Evolutionary conservation across 495 filamentous ascomycete genomes (phyloP), one percentile per base, ranked within the genome.

Genomic region (Aspergillus steynii): DNA sequence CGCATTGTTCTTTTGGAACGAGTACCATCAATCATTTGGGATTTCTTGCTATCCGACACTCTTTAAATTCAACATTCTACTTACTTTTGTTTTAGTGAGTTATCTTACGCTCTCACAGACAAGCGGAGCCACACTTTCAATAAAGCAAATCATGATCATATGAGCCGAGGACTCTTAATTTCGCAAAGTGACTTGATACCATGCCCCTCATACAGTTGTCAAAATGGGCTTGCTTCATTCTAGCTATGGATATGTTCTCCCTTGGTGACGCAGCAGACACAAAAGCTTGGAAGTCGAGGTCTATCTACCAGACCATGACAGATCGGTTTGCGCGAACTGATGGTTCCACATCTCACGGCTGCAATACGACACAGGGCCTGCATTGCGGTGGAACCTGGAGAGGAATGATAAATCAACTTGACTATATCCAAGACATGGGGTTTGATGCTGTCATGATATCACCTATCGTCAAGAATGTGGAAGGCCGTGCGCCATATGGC

Each of bases 391-490:
- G 91, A 1, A 90, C 85, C 34, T 95, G 85, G 79, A 73, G 75
- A 56, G 91, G 91, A 7, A 84, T 91, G 46, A 86, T 88, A 46
- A 79, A 88, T 32, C 83, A 73, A 0, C 71, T 81, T 4, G 77
- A 80, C 58, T 81, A 81, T 55, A 81, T 95, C 61, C 82, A 92
- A 65, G 81, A 81, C 29, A 90, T 94, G 86, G 90, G 91, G 4
- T 94, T 94, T 61, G 88, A 88, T 60, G 90, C 90, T 8, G 76
- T 93, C 29, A 93, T 90, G 90, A 94, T 94, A 56, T 91, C 89
- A 0, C 91, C 91, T 0, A 79, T 94, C 32, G 85, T 88, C 37
- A 76, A 84, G 60, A 86, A 92, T 63, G 64, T 91, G 14, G 74
- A 80, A 5, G 73, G 70, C 50, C 65, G 56, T 2, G 71, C 69